Conservation (phyloP, 345 rosid species). For the Populus ilicifolia region DNA sequence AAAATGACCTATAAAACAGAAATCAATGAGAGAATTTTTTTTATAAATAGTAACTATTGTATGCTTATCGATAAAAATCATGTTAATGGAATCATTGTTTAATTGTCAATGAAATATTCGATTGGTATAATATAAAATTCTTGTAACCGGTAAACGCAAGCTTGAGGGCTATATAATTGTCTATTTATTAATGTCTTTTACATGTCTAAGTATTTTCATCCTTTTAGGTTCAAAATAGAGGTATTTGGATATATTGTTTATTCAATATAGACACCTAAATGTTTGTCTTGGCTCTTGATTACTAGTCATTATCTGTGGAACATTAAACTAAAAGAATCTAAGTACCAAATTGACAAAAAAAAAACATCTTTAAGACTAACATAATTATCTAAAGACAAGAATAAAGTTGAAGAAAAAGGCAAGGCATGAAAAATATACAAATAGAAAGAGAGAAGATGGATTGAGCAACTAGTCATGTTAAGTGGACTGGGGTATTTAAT, state of each 20-base stretch:
- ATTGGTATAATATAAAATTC: too few relatives aligned
- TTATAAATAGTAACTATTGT: too few relatives aligned
- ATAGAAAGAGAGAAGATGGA: not conserved
- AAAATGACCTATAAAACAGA: too few relatives aligned
- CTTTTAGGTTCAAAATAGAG: not conserved
- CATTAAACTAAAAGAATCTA: not conserved
- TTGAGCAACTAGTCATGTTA: not conserved
- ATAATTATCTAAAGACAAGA: not conserved
- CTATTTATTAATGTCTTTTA: not conserved
- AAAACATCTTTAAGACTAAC: too few relatives aligned
- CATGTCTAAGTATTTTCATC: not conserved
- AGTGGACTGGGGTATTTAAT: too few relatives aligned
- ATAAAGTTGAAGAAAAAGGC: too few relatives aligned
- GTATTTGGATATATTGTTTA: not conserved
- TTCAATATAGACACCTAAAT: not conserved
- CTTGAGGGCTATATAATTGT: too few relatives aligned
- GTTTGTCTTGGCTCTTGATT: not conserved
- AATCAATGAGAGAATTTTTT: too few relatives aligned
- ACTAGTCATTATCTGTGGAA: not conserved
- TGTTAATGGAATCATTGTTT: too few relatives aligned
- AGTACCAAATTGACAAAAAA: not conserved
- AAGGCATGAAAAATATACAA: too few relatives aligned
- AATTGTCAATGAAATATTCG: too few relatives aligned
- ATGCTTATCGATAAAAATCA: rapidly evolving
- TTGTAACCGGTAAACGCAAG: too few relatives aligned